Base-by-base conservation (phyloP, 2,329 filamentous ascomycete genomes). In the Pestalotiopsis sp. region DNA sequence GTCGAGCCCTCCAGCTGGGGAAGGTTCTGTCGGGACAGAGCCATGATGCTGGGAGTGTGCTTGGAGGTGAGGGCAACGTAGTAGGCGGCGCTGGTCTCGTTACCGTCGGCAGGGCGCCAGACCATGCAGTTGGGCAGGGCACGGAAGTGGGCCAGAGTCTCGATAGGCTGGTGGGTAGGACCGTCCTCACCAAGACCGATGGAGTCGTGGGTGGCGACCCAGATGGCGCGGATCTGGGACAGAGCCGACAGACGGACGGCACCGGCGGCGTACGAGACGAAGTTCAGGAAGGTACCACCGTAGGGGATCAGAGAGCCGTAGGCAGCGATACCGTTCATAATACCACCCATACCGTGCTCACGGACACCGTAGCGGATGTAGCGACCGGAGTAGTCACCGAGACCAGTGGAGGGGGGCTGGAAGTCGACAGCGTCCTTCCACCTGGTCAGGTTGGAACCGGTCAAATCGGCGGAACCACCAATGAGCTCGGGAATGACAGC, bases 91-190 rank as follows among this genome's bases (percentile, higher is more conserved):
- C 93, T 97, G 77, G 93, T 96, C 92, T 99, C 96, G 87, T 98
- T 98, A 79, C 95, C 95, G 79, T 98, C 96, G 77, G 96, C 95
- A 75, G 96, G 96, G 80, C 96, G 95, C 96, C 96, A 98, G 78
- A 98, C 95, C 93, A 98, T 97, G 88, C 92, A 93, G 92, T 99
- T 99, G 80, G 96, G 96, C 76, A 98, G 90, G 73, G 96, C 96
- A 82, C 96, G 95, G 94, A 98, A 98, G 86, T 98, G 96, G 70
- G 95, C 92, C 72, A 98, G 91, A 59, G 94, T 97, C 91, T 99
- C 96, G 76, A 99, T 97, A 82, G 96, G 96, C 89, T 99, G 96
- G 86, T 99, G 96, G 68, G 96, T 99, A 75, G 96, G 95, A 72
- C 96, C 96, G 80, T 99, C 96, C 87, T 99, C 96, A 84, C 96